A percentile compares a stretch with the other conserved stretches of the same genome.
These are phyloP conservation scores for Solanum chacoense DNA, from an alignment of 305 asterid genomes.

Conservation along the genomic window DNA sequence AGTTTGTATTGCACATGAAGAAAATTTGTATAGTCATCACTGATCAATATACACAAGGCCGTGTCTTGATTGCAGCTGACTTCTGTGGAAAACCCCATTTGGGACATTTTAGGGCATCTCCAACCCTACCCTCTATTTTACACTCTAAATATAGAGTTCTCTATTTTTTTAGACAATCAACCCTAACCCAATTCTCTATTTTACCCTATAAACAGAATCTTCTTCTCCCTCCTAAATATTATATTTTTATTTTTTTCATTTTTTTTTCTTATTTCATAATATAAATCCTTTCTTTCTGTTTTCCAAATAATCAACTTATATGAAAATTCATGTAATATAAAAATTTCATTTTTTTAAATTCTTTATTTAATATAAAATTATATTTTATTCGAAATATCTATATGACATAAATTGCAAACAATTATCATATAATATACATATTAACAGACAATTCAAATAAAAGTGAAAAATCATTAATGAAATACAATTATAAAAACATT, in stretches of 20 bases:
- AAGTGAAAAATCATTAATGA: too few relatives aligned
- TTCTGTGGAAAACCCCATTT: conserved; percentile 54
- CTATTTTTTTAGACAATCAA: background rate
- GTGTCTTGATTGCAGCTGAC: conserved; percentile 10
- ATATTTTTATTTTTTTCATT: too few relatives aligned
- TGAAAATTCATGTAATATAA: background rate
- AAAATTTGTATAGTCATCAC: background rate
- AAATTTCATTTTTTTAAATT: too few relatives aligned
- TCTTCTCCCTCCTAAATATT: background rate
- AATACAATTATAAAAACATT: too few relatives aligned
- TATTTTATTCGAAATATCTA: too few relatives aligned
- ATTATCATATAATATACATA: too few relatives aligned
- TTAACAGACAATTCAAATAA: too few relatives aligned
- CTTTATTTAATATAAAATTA: too few relatives aligned
- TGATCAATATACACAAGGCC: background rate
- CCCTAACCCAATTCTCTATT: background rate
- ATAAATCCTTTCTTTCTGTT: background rate
- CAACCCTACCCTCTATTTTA: background rate
- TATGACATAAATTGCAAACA: too few relatives aligned
- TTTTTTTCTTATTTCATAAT: background rate
- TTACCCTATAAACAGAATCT: background rate
- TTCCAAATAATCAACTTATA: background rate
- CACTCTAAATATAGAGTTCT: background rate
- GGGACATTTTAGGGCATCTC: conserved; percentile 42
- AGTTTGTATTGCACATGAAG: background rate